phyloP scores from a whole-genome alignment of 257 asterid genomes.

The Leonotis leonurus region DNA sequence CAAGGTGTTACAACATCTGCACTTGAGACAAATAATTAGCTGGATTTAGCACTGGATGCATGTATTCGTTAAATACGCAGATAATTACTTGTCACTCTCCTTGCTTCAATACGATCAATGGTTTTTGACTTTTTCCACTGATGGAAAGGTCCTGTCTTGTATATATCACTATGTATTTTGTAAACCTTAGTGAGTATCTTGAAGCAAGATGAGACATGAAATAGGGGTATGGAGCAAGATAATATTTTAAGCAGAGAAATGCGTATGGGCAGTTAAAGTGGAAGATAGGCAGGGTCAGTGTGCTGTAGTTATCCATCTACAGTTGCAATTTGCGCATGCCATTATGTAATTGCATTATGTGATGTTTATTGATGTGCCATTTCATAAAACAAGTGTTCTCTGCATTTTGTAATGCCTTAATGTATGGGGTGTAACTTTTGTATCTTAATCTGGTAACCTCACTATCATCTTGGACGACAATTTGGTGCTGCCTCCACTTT shows the following conservation, averaged over 20 bases:
- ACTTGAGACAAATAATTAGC: no score
- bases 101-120: neutral
- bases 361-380: neutral
- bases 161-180: neutral
- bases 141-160: no score
- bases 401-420: neutral
- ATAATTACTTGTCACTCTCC: neutral
- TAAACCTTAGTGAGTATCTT: neutral
- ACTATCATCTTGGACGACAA: constrained; percentile 10
- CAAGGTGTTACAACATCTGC: neutral
- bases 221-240: neutral
- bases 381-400: neutral
- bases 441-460: constrained; percentile 13
- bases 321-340: constrained; percentile 21
- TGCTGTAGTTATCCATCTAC: constrained; percentile 18
- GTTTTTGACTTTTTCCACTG: neutral
- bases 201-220: neutral
- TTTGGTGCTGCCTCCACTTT: neutral
- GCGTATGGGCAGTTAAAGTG: constrained; percentile 1
- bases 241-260: neutral
- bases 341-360: neutral
- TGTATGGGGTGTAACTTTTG: neutral
- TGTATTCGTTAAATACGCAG: no score
- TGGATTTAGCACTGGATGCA: no score
- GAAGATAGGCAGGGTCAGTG: constrained; percentile 1